Conservation (phyloP, 2,329 filamentous ascomycete species). For the Acephala macrosclerotiorum region DNA sequence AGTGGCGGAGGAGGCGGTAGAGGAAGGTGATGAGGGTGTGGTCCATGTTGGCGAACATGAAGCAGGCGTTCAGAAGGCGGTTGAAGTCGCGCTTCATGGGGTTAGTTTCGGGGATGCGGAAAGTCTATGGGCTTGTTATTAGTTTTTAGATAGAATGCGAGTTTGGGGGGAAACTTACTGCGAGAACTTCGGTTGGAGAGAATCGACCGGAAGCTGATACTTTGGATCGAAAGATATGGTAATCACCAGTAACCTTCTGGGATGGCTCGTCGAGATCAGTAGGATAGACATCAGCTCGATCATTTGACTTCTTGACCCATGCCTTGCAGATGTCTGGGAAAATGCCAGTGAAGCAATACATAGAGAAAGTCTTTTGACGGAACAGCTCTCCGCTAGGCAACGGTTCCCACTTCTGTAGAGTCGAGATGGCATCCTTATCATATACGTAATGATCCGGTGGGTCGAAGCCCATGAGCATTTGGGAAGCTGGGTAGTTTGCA, state of each 20-base stretch:
- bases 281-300: not conserved
- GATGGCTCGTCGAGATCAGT: not conserved
- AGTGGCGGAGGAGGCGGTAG: constrained; percentile 34
- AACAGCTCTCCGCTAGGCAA: constrained; percentile 24
- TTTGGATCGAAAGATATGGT: constrained; percentile 38
- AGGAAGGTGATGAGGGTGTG: constrained; percentile 31
- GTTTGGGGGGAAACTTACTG: constrained; percentile 27
- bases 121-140: constrained; percentile 25
- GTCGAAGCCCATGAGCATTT: not conserved
- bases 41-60: constrained; percentile 20
- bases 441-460: constrained; percentile 16
- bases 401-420: not conserved
- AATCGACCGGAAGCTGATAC: constrained; percentile 20
- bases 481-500: constrained; percentile 20
- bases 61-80: constrained; percentile 35
- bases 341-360: constrained; percentile 33
- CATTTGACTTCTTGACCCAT: constrained; percentile 27
- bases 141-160: not conserved
- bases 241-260: constrained; percentile 34
- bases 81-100: constrained; percentile 26
- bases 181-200: constrained; percentile 35
- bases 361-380: constrained; percentile 38
- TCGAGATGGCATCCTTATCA: constrained; percentile 1
- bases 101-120: constrained; percentile 29
- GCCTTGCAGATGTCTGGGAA: constrained; percentile 34